Evolutionary conservation across 2,329 filamentous ascomycete species (phyloP).

Genomic region (Trichoderma aggressivum): DNA sequence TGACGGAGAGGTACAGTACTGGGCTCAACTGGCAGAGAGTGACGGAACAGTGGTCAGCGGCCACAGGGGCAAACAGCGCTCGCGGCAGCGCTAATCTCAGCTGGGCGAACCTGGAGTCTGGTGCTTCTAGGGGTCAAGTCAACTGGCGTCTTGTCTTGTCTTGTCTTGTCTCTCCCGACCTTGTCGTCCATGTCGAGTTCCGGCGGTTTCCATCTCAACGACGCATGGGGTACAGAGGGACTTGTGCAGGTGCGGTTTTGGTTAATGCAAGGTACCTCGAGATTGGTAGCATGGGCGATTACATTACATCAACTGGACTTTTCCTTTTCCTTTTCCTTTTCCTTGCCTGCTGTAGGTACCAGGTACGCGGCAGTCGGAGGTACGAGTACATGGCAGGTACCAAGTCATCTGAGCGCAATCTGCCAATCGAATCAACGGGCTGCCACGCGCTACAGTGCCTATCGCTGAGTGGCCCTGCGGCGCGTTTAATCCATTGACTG

Average conservation of each 20-base stretch:
- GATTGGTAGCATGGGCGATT: neutral
- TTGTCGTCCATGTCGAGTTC: no score
- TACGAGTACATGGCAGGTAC: neutral
- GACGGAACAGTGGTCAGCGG: slow-evolving; percentile 7
- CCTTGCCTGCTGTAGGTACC: neutral
- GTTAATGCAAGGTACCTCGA: neutral
- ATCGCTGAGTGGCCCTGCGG: slow-evolving; percentile 19
- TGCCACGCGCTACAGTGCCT: slow-evolving; percentile 19
- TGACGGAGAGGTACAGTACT: neutral
- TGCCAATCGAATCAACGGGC: neutral
- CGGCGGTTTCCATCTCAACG: neutral
- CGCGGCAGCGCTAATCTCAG: slow-evolving; percentile 18
- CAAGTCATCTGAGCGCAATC: neutral
- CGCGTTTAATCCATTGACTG: neutral
- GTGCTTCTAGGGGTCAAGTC: no score
- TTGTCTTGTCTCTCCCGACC: no score
- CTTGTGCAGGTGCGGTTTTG: neutral
- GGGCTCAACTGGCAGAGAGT: neutral
- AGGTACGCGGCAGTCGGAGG: neutral
- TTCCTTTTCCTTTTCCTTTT: no score
- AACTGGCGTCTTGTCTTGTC: no score
- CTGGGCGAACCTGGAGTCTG: neutral
- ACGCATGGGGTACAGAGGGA: neutral
- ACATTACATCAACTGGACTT: neutral
- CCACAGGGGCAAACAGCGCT: slow-evolving; percentile 12